phyloP scores from a whole-genome alignment of 371 early-diverging fungal species.

The Rhizopus arrhizus region DNA sequence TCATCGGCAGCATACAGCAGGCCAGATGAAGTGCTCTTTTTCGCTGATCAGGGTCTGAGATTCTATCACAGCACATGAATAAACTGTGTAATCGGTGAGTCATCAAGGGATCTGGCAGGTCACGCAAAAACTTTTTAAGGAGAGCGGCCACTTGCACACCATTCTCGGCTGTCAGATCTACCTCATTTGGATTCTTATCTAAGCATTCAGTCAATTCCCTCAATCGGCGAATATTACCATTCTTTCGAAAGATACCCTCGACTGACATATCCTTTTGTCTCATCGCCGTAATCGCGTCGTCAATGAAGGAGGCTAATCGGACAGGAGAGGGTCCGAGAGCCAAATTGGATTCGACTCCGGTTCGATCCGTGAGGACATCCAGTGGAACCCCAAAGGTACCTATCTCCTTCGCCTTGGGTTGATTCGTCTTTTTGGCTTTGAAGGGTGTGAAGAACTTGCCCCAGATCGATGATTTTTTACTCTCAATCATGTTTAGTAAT shows the following conservation, averaged over 20 bases:
- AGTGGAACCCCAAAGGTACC: slow-evolving; percentile 60
- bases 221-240: slow-evolving; percentile 90
- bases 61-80: slow-evolving; percentile 76
- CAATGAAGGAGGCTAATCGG: slow-evolving; percentile 86
- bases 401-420: slow-evolving; percentile 46
- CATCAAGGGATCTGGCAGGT: slow-evolving; percentile 94
- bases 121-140: slow-evolving; percentile 92
- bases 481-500: slow-evolving; percentile 70
- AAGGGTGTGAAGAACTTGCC: slow-evolving; percentile 67
- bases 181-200: slow-evolving; percentile 77
- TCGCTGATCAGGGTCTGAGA: slow-evolving; percentile 55
- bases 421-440: slow-evolving; percentile 42
- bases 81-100: slow-evolving; percentile 85
- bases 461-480: slow-evolving; percentile 75
- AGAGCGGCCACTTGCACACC: slow-evolving; percentile 93
- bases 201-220: slow-evolving; percentile 78
- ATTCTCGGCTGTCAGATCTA: slow-evolving; percentile 74
- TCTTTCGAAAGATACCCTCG: slow-evolving; percentile 97
- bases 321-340: slow-evolving; percentile 76
- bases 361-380: slow-evolving; percentile 54
- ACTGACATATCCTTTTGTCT: slow-evolving; percentile 83
- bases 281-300: slow-evolving; percentile 80
- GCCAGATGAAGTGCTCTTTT: slow-evolving; percentile 77
- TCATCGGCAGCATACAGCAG: slow-evolving; percentile 84
- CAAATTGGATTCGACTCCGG: slow-evolving; percentile 82